Base-by-base conservation (phyloP, 139 green algal genomes). In the Axilococcus clingmanii region DNA sequence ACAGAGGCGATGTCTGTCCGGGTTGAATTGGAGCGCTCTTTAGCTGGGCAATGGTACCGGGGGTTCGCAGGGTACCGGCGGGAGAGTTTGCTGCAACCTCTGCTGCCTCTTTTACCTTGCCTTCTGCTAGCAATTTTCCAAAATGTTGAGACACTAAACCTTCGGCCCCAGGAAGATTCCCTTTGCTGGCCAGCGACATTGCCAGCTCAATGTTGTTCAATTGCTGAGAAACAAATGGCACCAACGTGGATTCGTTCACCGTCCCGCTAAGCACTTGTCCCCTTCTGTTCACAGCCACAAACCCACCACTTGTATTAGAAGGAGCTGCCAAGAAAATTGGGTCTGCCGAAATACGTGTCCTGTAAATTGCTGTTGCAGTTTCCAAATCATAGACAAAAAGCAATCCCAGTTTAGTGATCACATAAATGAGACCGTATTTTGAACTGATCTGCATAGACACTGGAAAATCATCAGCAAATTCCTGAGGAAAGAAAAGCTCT, bases 301-400 rank as follows among this genome's bases (percentile, higher is more conserved):
- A 88, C 41, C 92, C 92, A 28, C 92, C 91, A 4, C 66, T 83
- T 19, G 52, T 45, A 0, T 80, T 69, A 2, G 80, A 80, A n/a
- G 52, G 33, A 12, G 71, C 75, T 2, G 89, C 85, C 29, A 98
- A 58, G 72, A 99, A 99, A 54, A 99, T 86, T 46, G 92, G 92
- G 57, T 98, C 92, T 0, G 83, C 72, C 35, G 75, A 92, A 73
- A 99, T 94, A 41, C 89, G 74, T 61, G 93, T 96, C 50, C 92
- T 77, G 80, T 97, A 99, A 20, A 97, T 82, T 23, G 92, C 89
- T 17, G 86, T 91, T 17, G 83, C 92, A 7, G 81, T 94, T 72
- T 95, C 84, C 57, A 98, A 68, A 66, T 98, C 92, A 63, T 99
- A 98, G 54, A 99, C 92, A 67, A 99, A 99, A 50, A 98, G 68